Percentiles rank a stretch among this genome's conserved stretches.
Conservation (phyloP, 2,329 filamentous ascomycete species). For the Emergomyces orientalis region DNA sequence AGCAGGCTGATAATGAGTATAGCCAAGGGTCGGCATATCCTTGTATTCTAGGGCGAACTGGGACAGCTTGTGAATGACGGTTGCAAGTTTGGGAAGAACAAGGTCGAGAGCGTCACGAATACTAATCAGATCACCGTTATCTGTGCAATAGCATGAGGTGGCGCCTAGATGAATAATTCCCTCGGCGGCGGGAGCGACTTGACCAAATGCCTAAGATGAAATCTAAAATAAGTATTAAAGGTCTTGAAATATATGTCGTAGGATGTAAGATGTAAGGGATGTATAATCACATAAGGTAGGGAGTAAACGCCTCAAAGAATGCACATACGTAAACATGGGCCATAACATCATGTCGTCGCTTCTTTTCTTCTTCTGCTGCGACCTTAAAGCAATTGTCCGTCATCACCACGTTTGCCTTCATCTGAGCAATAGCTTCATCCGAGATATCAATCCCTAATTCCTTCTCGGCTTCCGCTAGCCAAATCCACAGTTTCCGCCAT, state of each 20-base stretch:
- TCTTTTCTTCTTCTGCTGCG: conserved; percentile 67
- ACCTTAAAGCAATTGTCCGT: conserved; percentile 69
- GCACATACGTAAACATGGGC: conserved; percentile 51
- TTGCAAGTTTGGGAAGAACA: conserved; percentile 68
- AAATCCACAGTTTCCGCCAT: conserved; percentile 80
- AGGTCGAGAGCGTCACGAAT: conserved; percentile 65
- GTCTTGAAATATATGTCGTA: background rate
- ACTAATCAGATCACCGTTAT: conserved; percentile 71
- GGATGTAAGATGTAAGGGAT: background rate
- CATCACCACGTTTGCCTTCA: conserved; percentile 63
- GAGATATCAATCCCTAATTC: conserved; percentile 62
- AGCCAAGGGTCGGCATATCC: conserved; percentile 61
- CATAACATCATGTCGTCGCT: conserved; percentile 56
- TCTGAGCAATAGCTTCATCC: conserved; percentile 63
- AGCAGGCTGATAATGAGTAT: conserved; percentile 45
- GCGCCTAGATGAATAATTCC: conserved; percentile 75
- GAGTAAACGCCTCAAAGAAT: background rate
- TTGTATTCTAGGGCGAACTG: conserved; percentile 66
- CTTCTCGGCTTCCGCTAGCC: conserved; percentile 71
- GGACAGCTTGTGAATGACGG: conserved; percentile 64
- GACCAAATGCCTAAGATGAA: conserved; percentile 42
- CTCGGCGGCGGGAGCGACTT: conserved; percentile 63
- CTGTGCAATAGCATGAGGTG: conserved; percentile 45
- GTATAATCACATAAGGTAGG: background rate
- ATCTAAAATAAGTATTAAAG: background rate